Conservation (phyloP, 495 filamentous ascomycete genomes). For the Trichocladium antarcticum region DNA sequence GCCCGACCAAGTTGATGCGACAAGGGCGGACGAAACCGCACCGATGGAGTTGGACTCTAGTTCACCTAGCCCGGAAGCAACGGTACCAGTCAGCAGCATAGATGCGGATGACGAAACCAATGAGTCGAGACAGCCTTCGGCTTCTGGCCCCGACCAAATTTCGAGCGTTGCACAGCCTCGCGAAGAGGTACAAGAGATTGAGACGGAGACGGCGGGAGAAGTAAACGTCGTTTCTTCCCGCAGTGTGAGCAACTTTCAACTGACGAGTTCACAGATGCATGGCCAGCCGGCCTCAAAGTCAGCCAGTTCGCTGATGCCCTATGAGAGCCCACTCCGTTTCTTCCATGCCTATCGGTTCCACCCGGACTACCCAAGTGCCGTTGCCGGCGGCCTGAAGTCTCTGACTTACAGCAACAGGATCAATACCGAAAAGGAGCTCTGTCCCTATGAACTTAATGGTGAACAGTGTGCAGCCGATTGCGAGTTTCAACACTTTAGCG, state of each 20-base stretch:
- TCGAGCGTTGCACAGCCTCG: conserved; percentile 19
- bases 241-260: background rate
- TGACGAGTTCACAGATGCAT: conserved; percentile 14
- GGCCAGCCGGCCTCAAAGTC: background rate
- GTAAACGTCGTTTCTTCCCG: conserved; percentile 24
- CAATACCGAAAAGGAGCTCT: conserved; percentile 59
- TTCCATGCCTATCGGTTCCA: conserved; percentile 89
- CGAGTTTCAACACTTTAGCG: conserved; percentile 67
- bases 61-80: conserved; percentile 11
- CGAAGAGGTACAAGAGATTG: conserved; percentile 21
- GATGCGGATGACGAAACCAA: background rate
- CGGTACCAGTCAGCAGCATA: background rate
- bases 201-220: conserved; percentile 24
- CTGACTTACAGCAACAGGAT: conserved; percentile 88
- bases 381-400: conserved; percentile 70
- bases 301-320: conserved; percentile 48
- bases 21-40: conserved; percentile 12
- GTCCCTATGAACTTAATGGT: conserved; percentile 59
- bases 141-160: conserved; percentile 17
- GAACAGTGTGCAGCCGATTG: conserved; percentile 71
- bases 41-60: conserved; percentile 24
- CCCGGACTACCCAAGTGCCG: conserved; percentile 54
- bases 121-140: background rate
- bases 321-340: conserved; percentile 66
- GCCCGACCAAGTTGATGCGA: background rate